Conservation (phyloP, 2,329 filamentous ascomycete genomes). For the Ascochyta fabae region DNA sequence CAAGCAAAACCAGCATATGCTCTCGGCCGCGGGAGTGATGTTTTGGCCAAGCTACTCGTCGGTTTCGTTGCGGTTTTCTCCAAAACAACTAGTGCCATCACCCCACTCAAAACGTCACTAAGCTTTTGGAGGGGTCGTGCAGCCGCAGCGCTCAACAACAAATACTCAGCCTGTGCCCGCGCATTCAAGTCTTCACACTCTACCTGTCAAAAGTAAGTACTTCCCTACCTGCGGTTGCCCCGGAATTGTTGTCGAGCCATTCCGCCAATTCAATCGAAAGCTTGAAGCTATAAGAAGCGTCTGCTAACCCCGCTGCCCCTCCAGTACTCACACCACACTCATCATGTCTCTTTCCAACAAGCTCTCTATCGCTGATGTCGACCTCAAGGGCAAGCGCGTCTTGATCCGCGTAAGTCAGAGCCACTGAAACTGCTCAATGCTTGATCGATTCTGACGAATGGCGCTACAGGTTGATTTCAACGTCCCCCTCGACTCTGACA, state of each 20-base stretch:
- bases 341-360: slow-evolving; percentile 98
- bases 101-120: slow-evolving; percentile 16
- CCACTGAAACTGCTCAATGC: neutral
- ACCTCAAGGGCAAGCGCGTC: slow-evolving; percentile 98
- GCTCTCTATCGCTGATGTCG: slow-evolving; percentile 93
- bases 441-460: slow-evolving; percentile 16
- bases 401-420: slow-evolving; percentile 81
- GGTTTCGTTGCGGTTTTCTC: slow-evolving; percentile 18
- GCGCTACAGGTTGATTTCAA: slow-evolving; percentile 92
- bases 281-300: slow-evolving; percentile 9
- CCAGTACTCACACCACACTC: slow-evolving; percentile 22
- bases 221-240: neutral
- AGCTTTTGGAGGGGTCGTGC: slow-evolving; percentile 15
- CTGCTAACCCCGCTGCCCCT: slow-evolving; percentile 24
- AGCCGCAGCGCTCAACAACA: slow-evolving; percentile 18
- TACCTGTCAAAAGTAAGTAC: slow-evolving; percentile 11
- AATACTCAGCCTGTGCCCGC: slow-evolving; percentile 26
- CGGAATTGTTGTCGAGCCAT: neutral
- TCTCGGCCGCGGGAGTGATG: slow-evolving; percentile 21
- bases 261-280: neutral
- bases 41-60: slow-evolving; percentile 17
- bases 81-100: slow-evolving; percentile 7
- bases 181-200: slow-evolving; percentile 9
- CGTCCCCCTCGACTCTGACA: slow-evolving; percentile 90
- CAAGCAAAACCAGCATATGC: slow-evolving; percentile 5